Conservation (phyloP, 192 early-diverging fungal genomes). For the Coemansia sp. region DNA sequence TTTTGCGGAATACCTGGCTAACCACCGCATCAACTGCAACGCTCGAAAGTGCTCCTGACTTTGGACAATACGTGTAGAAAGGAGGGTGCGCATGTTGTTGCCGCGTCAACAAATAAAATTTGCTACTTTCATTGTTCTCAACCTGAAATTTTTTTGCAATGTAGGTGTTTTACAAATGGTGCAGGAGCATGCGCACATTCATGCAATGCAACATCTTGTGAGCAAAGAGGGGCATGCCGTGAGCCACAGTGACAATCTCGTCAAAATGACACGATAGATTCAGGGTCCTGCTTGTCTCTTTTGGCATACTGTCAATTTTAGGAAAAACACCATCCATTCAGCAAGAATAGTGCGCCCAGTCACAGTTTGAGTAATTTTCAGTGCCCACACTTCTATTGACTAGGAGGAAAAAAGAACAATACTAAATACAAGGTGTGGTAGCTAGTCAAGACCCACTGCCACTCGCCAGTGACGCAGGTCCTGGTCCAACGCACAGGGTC, state of each 20-base stretch:
- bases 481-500: conserved; percentile 33
- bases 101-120: neutral
- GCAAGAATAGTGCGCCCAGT: neutral
- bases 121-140: neutral
- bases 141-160: neutral
- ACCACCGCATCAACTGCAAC: conserved; percentile 87
- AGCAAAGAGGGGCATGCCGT: neutral
- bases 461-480: conserved; percentile 32
- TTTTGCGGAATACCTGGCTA: conserved; percentile 67
- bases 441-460: conserved; percentile 8
- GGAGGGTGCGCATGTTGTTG: neutral
- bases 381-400: neutral
- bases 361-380: conserved; percentile 1
- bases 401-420: neutral
- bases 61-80: neutral
- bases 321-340: neutral
- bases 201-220: no score
- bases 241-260: neutral
- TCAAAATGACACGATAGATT: neutral
- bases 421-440: neutral
- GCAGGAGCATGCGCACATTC: neutral
- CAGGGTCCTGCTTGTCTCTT: neutral
- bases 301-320: neutral
- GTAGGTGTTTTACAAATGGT: neutral
- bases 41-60: conserved; percentile 68